Percentiles rank a stretch among this genome's conserved stretches.
phyloP scores from a whole-genome alignment of 768 basidiomycete genomes.

The Lactarius pseudohatsudake region DNA sequence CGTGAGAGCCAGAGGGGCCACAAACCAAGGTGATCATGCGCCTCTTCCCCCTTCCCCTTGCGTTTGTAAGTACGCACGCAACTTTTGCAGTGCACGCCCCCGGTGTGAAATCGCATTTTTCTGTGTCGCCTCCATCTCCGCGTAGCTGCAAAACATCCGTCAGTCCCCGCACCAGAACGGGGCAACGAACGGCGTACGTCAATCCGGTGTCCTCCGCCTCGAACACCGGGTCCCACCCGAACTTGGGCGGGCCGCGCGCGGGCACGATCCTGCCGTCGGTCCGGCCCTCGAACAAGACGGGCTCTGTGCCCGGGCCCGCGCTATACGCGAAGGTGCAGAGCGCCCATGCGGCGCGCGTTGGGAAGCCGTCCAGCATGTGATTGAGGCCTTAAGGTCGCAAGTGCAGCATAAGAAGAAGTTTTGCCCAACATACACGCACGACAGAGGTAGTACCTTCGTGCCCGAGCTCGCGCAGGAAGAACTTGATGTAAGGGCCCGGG shows the following conservation, averaged over 20 bases:
- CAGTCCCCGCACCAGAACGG: background rate
- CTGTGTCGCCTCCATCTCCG: slow-evolving; percentile 62
- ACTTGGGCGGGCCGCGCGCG: slow-evolving; percentile 70
- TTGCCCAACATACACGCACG: no score
- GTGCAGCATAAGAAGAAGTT: no score
- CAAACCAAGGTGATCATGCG: background rate
- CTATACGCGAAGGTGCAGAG: slow-evolving; percentile 97
- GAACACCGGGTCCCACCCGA: slow-evolving; percentile 93
- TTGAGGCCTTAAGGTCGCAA: slow-evolving; percentile 60
- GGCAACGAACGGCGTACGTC: slow-evolving; percentile 54
- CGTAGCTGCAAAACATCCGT: slow-evolving; percentile 45
- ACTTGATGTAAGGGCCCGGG: slow-evolving; percentile 97
- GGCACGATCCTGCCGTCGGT: slow-evolving; percentile 91
- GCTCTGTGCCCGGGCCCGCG: slow-evolving; percentile 75
- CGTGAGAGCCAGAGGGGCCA: background rate
- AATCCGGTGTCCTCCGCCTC: slow-evolving; percentile 70
- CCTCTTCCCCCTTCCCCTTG: slow-evolving; percentile 16
- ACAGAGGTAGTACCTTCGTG: slow-evolving; percentile 59
- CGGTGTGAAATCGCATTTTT: slow-evolving; percentile 70
- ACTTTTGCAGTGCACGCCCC: slow-evolving; percentile 59
- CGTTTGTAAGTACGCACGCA: slow-evolving; percentile 44
- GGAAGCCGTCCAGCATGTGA: slow-evolving; percentile 73
- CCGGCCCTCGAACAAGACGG: slow-evolving; percentile 80
- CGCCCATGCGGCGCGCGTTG: slow-evolving; percentile 78
- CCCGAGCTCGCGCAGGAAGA: slow-evolving; percentile 80